Percentiles rank a stretch among this genome's conserved stretches.
These are phyloP conservation scores for Paramecium primaurelia DNA, from an alignment of 73 alveolate species.

Conservation along the genomic window DNA sequence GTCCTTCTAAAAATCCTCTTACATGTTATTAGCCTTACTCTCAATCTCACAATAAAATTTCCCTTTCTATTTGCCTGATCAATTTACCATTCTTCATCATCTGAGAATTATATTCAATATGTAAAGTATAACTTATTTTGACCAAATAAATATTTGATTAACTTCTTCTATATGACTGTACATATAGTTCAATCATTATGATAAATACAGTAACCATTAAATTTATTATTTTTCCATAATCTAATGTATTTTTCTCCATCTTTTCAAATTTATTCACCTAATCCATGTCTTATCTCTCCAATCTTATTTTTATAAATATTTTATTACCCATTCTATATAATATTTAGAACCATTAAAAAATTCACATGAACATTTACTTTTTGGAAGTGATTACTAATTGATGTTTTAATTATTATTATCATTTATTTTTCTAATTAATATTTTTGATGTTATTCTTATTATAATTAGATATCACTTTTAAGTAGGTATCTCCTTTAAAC, in stretches of 20 bases:
- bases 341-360: not conserved
- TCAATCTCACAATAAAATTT: conserved; percentile 60
- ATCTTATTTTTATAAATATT: not conserved
- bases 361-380: not conserved
- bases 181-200: conserved; percentile 64
- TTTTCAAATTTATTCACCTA: conserved; percentile 60
- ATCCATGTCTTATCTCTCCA: conserved; percentile 62
- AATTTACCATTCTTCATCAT: conserved; percentile 61
- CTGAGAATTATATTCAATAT: not conserved
- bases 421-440: too few species aligned
- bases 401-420: not conserved
- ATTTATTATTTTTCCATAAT: conserved; percentile 61
- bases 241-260: conserved; percentile 74
- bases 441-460: too few species aligned
- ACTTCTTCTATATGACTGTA: not conserved
- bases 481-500: too few species aligned
- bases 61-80: conserved; percentile 62
- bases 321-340: conserved; percentile 63
- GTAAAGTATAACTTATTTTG: not conserved
- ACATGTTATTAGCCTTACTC: conserved; percentile 65
- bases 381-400: not conserved
- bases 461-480: too few species aligned
- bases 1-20: conserved; percentile 63
- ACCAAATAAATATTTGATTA: too few species aligned
- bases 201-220: conserved; percentile 61